Conservation (phyloP, 2,329 filamentous ascomycete species). For the Beauveria sp. region DNA sequence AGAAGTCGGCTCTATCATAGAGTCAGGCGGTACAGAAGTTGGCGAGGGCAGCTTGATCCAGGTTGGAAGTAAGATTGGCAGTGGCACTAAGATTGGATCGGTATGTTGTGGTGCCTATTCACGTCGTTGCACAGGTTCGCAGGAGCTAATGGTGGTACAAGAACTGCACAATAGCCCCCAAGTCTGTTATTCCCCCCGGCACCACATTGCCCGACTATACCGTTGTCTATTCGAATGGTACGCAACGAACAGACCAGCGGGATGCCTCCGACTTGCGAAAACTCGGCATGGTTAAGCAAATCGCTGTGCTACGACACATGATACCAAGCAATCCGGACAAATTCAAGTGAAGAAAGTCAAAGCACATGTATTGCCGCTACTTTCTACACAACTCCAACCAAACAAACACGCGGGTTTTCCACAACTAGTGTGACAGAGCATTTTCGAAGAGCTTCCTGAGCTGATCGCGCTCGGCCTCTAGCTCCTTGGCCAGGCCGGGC, state of each 20-base stretch:
- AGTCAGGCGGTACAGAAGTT: conserved; percentile 53
- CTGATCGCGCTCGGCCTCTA: conserved; percentile 65
- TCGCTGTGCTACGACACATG: conserved; percentile 58
- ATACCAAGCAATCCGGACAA: conserved; percentile 57
- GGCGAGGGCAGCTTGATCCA: conserved; percentile 54
- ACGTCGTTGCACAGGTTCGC: neutral
- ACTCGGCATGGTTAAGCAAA: conserved; percentile 57
- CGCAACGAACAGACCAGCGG: conserved; percentile 49
- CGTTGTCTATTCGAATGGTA: conserved; percentile 61
- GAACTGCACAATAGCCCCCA: conserved; percentile 64
- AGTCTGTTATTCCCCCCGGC: conserved; percentile 50
- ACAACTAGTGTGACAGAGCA: conserved; percentile 34
- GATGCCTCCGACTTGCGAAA: conserved; percentile 57
- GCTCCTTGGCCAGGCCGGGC: conserved; percentile 65
- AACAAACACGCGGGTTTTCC: neutral
- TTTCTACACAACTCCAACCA: neutral
- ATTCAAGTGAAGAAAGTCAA: conserved; percentile 21
- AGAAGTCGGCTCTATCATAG: conserved; percentile 52
- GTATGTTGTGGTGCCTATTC: conserved; percentile 32
- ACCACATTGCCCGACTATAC: conserved; percentile 57
- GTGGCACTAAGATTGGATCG: conserved; percentile 55
- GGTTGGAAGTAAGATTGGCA: conserved; percentile 51
- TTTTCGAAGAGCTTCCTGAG: conserved; percentile 61
- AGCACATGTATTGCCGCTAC: neutral
- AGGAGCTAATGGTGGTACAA: conserved; percentile 25